Percentiles rank a stretch among this genome's conserved stretches.
Evolutionary conservation across 2,329 filamentous ascomycete species (phyloP).

Genomic region (Colletotrichum liriopes): DNA sequence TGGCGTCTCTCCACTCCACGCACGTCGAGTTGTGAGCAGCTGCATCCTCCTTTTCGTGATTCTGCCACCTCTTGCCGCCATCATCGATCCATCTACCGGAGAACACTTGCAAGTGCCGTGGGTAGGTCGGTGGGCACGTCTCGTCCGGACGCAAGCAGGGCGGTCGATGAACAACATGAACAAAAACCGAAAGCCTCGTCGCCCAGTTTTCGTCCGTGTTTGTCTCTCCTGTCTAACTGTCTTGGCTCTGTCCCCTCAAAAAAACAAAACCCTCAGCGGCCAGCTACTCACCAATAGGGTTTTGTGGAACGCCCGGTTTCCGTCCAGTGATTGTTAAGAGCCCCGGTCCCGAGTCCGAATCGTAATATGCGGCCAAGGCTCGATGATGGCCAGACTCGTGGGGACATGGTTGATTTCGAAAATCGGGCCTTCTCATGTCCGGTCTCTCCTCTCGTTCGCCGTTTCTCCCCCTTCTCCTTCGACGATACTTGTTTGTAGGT

Average conservation of each 20-base stretch:
- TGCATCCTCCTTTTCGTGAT: not conserved
- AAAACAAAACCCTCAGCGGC: not conserved
- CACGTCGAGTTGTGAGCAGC: conserved; percentile 9
- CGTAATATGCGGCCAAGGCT: conserved; percentile 32
- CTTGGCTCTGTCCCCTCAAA: conserved; percentile 12
- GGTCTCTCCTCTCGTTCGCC: not conserved
- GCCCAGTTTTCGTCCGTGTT: not conserved
- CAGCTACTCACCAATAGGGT: conserved; percentile 4
- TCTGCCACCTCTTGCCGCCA: not conserved
- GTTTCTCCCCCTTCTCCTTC: too few relatives aligned
- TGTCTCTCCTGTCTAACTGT: not conserved
- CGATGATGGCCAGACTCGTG: conserved; percentile 6
- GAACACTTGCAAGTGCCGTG: not conserved
- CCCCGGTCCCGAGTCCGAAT: conserved; percentile 16
- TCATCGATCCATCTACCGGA: too few relatives aligned
- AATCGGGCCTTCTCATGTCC: conserved; percentile 6
- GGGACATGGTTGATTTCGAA: conserved; percentile 8
- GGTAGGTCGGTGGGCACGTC: not conserved
- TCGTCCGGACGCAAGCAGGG: not conserved
- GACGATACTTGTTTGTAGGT: too few relatives aligned
- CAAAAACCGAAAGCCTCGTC: not conserved
- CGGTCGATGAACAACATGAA: not conserved
- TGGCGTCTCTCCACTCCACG: conserved; percentile 1
- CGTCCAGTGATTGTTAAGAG: conserved; percentile 13
- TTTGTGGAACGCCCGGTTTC: conserved; percentile 14